Evolutionary conservation across 805 yeast genomes (phyloP), one percentile per base, ranked within the genome.

Genomic region (Candida saitoana): DNA sequence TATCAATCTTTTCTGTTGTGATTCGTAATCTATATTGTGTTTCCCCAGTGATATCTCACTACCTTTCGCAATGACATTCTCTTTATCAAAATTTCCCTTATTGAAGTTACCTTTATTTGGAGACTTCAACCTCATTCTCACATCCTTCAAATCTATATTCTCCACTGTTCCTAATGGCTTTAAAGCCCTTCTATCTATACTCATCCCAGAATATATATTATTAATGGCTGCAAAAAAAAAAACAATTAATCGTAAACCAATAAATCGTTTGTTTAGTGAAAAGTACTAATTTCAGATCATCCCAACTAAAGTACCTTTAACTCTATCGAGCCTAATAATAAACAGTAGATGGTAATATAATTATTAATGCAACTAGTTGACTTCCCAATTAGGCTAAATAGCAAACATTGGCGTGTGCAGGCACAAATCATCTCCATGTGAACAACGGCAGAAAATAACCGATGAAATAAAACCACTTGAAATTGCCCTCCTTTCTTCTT

Each of bases 1-100:
- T 5, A 62, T 39, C n/a, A 64, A 49, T 16, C 35, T 33, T 20
- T 34, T 42, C 15, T 43, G 39, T 34, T 33, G 39, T 29, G 29
- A 36, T 27, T 29, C 39, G 15, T 42, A 42, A 30, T 44, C 40
- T 30, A 34, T 20, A n/a, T 31, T 40, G 8, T 32, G 22, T n/a
- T 29, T 29, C 16, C 11, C 32, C 12, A 14, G n/a, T 29, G 16
- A 12, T 29, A 29, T 11, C 16, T 29, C n/a, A 29, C 32, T 14
- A 9, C 12, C 11, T 22, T 22, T 22, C 27, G 27, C 11, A 6
- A 22, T 22, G 27, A 22, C 27, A 22, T 22, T 22, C 11, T 22
- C 27, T 11, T 22, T 6, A 11, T 22, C 27, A 11, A 7, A 22
- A 29, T 29, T 29, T 22, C 9, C 25, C 9, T 22, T 22, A 22